phyloP scores from a whole-genome alignment of 2,329 filamentous ascomycete genomes.

The Nectriaceae sp. region DNA sequence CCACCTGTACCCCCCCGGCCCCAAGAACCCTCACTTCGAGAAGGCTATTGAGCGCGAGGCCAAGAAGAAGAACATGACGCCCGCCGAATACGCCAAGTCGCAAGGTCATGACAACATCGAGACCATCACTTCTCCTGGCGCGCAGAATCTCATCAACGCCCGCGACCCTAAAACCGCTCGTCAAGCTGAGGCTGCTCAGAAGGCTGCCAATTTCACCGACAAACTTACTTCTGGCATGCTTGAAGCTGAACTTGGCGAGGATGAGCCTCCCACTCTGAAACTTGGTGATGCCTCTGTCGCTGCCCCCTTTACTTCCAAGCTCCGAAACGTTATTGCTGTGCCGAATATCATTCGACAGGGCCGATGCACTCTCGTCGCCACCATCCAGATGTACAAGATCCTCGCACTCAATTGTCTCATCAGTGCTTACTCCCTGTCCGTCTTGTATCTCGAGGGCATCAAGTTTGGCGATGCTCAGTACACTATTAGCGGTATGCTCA shows the following conservation, averaged over 20 bases:
- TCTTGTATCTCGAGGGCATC: constrained; percentile 96
- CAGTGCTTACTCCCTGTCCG: constrained; percentile 93
- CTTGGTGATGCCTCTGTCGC: constrained; percentile 96
- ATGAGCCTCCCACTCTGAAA: constrained; percentile 93
- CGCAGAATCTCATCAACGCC: constrained; percentile 56
- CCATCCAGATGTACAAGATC: constrained; percentile 99
- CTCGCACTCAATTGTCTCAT: constrained; percentile 97
- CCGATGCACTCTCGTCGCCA: constrained; percentile 94
- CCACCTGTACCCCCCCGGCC: constrained; percentile 90
- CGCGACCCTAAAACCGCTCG: constrained; percentile 25
- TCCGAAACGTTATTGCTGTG: constrained; percentile 94
- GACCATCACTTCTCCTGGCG: constrained; percentile 67
- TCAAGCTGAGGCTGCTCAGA: constrained; percentile 66
- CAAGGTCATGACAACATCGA: constrained; percentile 55
- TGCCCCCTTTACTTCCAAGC: constrained; percentile 95
- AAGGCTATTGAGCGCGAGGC: constrained; percentile 90
- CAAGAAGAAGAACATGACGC: constrained; percentile 70
- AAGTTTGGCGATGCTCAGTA: constrained; percentile 99
- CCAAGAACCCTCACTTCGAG: constrained; percentile 88
- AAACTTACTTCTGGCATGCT: constrained; percentile 86
- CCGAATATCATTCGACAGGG: constrained; percentile 98
- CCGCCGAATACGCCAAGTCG: constrained; percentile 56
- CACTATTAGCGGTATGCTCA: constrained; percentile 98
- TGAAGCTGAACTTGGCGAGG: constrained; percentile 84
- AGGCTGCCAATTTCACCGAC: constrained; percentile 79